Evolutionary conservation across 1,284 basidiomycete species (phyloP).

Genomic region (Trametes sp.): DNA sequence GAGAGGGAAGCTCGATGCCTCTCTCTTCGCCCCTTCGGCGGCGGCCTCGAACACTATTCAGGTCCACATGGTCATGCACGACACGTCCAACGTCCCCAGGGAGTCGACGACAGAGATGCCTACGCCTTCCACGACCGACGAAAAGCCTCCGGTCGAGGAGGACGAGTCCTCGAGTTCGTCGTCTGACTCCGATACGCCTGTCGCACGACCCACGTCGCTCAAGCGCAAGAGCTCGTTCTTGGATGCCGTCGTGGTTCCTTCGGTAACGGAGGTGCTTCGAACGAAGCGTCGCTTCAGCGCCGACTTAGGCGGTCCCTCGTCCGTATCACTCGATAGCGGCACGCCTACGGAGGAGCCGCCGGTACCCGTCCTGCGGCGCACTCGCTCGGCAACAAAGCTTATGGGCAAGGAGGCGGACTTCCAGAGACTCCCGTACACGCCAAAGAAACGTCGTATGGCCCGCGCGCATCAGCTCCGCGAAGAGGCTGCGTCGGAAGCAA

Average conservation of each 20-base stretch:
- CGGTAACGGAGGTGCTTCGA: constrained; percentile 19
- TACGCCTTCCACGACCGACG: neutral
- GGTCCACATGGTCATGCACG: constrained; percentile 22
- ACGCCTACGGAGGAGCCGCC: constrained; percentile 5
- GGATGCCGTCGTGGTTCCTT: constrained; percentile 63
- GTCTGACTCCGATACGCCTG: constrained; percentile 1
- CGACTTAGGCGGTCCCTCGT: constrained; percentile 6
- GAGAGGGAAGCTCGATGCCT: constrained; percentile 36
- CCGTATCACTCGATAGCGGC: constrained; percentile 5
- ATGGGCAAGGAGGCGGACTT: constrained; percentile 24
- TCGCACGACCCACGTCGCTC: constrained; percentile 25
- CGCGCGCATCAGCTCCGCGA: constrained; percentile 26
- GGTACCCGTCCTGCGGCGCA: constrained; percentile 28
- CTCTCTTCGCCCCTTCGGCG: constrained; percentile 17
- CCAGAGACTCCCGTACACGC: constrained; percentile 26
- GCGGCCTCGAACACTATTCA: constrained; percentile 19
- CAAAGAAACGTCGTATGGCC: constrained; percentile 31
- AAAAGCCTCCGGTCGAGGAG: neutral
- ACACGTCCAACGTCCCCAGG: neutral
- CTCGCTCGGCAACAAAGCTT: constrained; percentile 37
- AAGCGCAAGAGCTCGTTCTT: constrained; percentile 59
- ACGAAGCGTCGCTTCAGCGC: constrained; percentile 14
- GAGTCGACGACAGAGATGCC: neutral
- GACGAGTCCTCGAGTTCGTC: constrained; percentile 15
- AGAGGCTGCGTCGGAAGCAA: constrained; percentile 25